Conservation (phyloP, 1,284 basidiomycete genomes). For the Pseudozyma sp. region DNA sequence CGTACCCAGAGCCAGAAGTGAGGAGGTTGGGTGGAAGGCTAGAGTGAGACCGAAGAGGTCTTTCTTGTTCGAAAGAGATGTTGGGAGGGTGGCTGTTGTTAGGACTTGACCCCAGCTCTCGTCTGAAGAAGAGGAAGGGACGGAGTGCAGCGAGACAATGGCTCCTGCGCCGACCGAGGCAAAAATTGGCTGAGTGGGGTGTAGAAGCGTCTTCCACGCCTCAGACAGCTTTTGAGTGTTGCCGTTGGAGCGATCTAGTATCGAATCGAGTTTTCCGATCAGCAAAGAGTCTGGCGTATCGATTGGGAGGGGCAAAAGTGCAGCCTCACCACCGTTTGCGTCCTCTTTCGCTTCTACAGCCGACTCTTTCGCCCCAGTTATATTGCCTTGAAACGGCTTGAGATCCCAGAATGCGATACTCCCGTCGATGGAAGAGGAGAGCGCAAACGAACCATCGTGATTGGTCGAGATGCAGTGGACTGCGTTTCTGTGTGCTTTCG, state of each 20-base stretch:
- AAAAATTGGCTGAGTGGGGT: constrained; percentile 23
- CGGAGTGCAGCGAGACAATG: constrained; percentile 18
- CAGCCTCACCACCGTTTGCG: constrained; percentile 5
- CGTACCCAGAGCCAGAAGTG: constrained; percentile 22
- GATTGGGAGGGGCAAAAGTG: constrained; percentile 15
- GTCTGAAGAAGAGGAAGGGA: neutral
- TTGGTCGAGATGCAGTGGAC: constrained; percentile 34
- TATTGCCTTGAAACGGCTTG: neutral
- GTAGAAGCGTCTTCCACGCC: constrained; percentile 37
- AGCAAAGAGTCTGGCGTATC: constrained; percentile 14
- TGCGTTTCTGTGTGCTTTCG: constrained; percentile 26
- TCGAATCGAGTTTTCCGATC: constrained; percentile 14
- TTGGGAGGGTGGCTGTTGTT: neutral
- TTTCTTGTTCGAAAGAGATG: constrained; percentile 6
- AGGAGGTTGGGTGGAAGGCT: constrained; percentile 19
- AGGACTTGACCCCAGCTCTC: constrained; percentile 16
- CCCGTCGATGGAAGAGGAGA: constrained; percentile 40
- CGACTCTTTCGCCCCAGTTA: neutral
- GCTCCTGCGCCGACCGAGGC: constrained; percentile 37
- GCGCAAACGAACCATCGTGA: constrained; percentile 1
- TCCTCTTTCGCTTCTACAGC: neutral
- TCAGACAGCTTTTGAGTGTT: constrained; percentile 28
- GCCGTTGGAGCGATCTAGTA: neutral
- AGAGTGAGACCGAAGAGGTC: constrained; percentile 39
- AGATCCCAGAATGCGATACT: constrained; percentile 38